Evolutionary conservation across 179 eudicot species (phyloP).

Genomic region (Beta corolliflora): DNA sequence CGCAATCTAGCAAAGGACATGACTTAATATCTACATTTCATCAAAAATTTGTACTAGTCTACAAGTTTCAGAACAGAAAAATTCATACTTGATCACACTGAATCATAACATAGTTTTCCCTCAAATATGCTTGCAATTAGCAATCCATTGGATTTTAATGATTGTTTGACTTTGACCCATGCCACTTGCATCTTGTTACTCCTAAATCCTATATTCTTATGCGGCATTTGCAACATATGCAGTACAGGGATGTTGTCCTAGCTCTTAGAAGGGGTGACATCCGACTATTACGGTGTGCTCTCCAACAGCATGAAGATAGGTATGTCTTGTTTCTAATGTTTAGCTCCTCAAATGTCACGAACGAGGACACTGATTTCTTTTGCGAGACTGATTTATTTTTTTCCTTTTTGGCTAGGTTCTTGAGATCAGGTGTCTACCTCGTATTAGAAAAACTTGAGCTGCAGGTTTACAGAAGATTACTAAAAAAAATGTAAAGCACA

Average conservation of each 20-base stretch:
- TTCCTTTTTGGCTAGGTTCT: conserved; percentile 44
- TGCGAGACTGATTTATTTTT: background rate
- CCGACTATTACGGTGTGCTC: conserved; percentile 77
- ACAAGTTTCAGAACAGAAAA: background rate
- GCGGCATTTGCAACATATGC: conserved; percentile 22
- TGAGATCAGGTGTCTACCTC: conserved; percentile 93
- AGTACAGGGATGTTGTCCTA: conserved; percentile 73
- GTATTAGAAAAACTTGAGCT: conserved; percentile 96
- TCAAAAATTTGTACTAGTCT: background rate
- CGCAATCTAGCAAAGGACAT: background rate
- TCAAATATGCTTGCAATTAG: background rate
- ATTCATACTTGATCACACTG: conserved; percentile 1
- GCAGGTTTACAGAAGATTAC: conserved; percentile 88
- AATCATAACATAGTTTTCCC: background rate
- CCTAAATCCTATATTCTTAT: background rate
- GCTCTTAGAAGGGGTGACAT: conserved; percentile 90
- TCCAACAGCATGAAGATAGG: conserved; percentile 87
- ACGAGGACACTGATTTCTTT: background rate
- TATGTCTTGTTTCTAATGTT: conserved; percentile 22
- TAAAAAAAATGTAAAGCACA: conserved; percentile 78
- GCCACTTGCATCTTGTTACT: background rate
- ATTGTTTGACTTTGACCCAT: background rate
- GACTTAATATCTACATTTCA: background rate
- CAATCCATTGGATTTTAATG: conserved; percentile 2
- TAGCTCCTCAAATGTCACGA: background rate